Percentiles rank a stretch among this genome's conserved stretches.
phyloP scores from a whole-genome alignment of 495 filamentous ascomycete species.

The Penicillium lividum region DNA sequence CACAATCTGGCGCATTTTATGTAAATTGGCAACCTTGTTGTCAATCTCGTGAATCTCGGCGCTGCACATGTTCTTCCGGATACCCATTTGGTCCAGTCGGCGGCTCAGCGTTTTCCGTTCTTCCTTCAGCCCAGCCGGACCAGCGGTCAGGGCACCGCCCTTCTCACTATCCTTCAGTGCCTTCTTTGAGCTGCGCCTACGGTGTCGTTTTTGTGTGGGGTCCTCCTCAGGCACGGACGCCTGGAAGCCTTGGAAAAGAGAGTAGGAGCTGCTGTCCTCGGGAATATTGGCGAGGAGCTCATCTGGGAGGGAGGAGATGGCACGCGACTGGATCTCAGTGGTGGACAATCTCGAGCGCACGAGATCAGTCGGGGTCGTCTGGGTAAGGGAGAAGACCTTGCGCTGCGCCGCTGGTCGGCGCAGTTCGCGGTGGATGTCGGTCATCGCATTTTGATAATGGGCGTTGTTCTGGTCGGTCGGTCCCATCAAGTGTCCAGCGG shows the following conservation, averaged over 20 bases:
- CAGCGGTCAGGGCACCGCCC: slow-evolving; percentile 57
- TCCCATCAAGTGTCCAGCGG: slow-evolving; percentile 84
- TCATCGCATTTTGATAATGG: slow-evolving; percentile 84
- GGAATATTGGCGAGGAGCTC: slow-evolving; percentile 87
- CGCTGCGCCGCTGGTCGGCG: slow-evolving; percentile 80
- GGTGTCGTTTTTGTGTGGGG: slow-evolving; percentile 64
- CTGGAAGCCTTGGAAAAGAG: slow-evolving; percentile 94
- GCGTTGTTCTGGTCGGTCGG: slow-evolving; percentile 58
- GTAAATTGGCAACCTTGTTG: slow-evolving; percentile 91
- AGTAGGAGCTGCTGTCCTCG: slow-evolving; percentile 80
- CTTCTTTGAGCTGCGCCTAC: slow-evolving; percentile 68
- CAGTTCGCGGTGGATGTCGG: slow-evolving; percentile 84
- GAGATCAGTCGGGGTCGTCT: slow-evolving; percentile 86
- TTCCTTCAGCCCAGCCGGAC: slow-evolving; percentile 69
- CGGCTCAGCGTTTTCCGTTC: slow-evolving; percentile 76
- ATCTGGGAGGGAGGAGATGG: slow-evolving; percentile 84
- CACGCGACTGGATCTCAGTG: slow-evolving; percentile 91
- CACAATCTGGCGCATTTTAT: slow-evolving; percentile 91
- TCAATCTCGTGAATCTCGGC: slow-evolving; percentile 96
- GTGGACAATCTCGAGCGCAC: slow-evolving; percentile 90
- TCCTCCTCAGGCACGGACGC: slow-evolving; percentile 80
- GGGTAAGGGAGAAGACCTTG: slow-evolving; percentile 83
- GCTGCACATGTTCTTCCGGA: slow-evolving; percentile 97
- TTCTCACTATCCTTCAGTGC: slow-evolving; percentile 63
- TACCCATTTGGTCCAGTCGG: slow-evolving; percentile 83